Conservation (phyloP, 371 early-diverging fungal species). For the Mortierella polycephala region DNA sequence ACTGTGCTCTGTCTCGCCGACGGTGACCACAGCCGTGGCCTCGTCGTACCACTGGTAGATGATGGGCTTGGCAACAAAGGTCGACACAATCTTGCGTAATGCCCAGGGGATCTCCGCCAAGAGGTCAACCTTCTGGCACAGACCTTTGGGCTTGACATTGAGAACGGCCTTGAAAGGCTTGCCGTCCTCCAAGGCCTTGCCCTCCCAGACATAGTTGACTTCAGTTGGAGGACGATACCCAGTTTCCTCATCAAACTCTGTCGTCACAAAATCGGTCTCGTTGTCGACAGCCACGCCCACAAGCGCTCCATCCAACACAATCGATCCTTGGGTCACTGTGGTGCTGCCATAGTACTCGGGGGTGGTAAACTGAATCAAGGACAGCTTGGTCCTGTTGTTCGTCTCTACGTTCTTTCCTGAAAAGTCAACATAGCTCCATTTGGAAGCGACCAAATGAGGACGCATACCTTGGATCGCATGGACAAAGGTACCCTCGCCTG, state of each 20-base stretch:
- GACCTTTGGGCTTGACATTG: constrained; percentile 66
- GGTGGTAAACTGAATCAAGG: constrained; percentile 86
- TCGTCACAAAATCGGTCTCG: constrained; percentile 62
- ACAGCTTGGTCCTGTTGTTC: constrained; percentile 63
- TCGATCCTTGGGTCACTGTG: constrained; percentile 79
- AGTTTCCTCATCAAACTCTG: constrained; percentile 71
- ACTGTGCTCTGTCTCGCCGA: constrained; percentile 72
- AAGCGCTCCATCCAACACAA: constrained; percentile 75
- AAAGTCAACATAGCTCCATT: constrained; percentile 87
- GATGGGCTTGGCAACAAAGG: constrained; percentile 93
- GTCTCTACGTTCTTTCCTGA: constrained; percentile 58
- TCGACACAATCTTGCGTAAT: constrained; percentile 88
- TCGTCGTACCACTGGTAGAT: constrained; percentile 90
- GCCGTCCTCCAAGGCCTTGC: constrained; percentile 74
- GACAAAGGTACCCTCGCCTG: constrained; percentile 82
- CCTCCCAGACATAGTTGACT: constrained; percentile 77
- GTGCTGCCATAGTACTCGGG: constrained; percentile 78
- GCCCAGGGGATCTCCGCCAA: constrained; percentile 90
- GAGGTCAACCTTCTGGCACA: constrained; percentile 86
- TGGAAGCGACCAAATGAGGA: constrained; percentile 86
- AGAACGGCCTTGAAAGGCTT: constrained; percentile 73
- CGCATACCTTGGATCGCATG: constrained; percentile 88
- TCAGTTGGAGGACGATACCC: constrained; percentile 84
- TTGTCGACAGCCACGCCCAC: constrained; percentile 83
- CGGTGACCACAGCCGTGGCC: constrained; percentile 67